Evolutionary conservation across 352 stramenopile species (phyloP).

Genomic region (Pythium aphanidermatum): DNA sequence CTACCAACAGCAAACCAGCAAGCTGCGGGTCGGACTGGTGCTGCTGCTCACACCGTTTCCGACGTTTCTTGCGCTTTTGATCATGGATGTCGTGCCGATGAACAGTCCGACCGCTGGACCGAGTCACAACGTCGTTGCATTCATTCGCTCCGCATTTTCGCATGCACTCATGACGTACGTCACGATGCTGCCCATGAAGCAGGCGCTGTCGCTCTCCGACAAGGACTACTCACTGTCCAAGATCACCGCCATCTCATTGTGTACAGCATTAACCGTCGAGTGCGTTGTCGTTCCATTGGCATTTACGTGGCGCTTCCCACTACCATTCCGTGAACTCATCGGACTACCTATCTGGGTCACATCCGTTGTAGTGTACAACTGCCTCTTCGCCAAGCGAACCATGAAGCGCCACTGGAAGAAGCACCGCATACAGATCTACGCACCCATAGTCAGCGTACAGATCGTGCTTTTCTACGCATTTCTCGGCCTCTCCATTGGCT

Average conservation of each 20-base stretch:
- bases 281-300: constrained; percentile 4
- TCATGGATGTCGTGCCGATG: too few relatives aligned
- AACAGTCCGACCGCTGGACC: too few relatives aligned
- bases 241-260: constrained; percentile 1
- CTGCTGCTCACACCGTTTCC: too few relatives aligned
- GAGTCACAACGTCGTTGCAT: background rate
- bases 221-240: background rate
- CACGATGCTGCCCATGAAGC: background rate
- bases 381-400: background rate
- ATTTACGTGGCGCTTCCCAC: constrained; percentile 7
- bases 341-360: background rate
- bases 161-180: background rate
- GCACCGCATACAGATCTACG: constrained; percentile 2
- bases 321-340: constrained; percentile 8
- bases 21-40: too few relatives aligned
- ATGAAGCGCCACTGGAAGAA: background rate
- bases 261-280: background rate
- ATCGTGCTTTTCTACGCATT: constrained; percentile 13
- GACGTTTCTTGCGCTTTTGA: too few relatives aligned
- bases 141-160: background rate
- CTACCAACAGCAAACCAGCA: too few relatives aligned
- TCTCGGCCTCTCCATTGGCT: constrained; percentile 8
- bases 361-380: background rate
- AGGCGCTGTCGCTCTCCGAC: constrained; percentile 4
- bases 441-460: constrained; percentile 5